Evolutionary conservation across 768 basidiomycete genomes (phyloP).

Genomic region (Lactarius vividus): DNA sequence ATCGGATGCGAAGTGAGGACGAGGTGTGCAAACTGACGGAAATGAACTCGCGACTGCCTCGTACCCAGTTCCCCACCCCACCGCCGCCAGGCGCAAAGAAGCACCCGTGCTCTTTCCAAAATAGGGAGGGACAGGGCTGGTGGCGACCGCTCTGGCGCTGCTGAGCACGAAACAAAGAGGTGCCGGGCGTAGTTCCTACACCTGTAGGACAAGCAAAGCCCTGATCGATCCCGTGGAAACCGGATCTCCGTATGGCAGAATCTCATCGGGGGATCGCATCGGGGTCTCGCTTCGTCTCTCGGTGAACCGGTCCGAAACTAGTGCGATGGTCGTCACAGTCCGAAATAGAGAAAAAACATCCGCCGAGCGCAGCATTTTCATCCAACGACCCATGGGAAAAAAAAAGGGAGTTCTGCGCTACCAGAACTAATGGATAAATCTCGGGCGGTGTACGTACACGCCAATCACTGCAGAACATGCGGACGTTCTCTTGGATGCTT

Average conservation of each 20-base stretch:
- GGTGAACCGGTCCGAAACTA: not conserved
- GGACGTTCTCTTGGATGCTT: conserved; percentile 1
- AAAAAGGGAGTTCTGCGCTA: not conserved
- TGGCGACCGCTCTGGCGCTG: not conserved
- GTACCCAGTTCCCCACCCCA: conserved; percentile 14
- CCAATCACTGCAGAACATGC: not conserved
- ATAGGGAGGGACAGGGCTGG: not conserved
- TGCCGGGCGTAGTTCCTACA: not conserved
- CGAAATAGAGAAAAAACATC: not conserved
- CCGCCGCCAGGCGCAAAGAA: conserved; percentile 18
- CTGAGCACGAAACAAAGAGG: conserved; percentile 11
- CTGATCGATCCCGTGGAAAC: not conserved
- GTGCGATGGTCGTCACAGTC: not conserved
- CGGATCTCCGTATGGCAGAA: not conserved
- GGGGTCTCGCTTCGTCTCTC: not conserved
- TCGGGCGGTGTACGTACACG: conserved; percentile 5
- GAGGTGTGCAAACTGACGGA: not conserved
- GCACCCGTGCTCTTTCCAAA: not conserved
- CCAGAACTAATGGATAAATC: not conserved
- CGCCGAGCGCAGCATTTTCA: not conserved
- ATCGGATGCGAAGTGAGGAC: no score
- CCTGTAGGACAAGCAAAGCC: not conserved
- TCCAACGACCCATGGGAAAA: not conserved
- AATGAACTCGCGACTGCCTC: not conserved
- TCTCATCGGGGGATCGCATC: not conserved